These are phyloP conservation scores for Sporisorium graminicola DNA, from an alignment of 1,284 basidiomycete species.

Conservation along the genomic window DNA sequence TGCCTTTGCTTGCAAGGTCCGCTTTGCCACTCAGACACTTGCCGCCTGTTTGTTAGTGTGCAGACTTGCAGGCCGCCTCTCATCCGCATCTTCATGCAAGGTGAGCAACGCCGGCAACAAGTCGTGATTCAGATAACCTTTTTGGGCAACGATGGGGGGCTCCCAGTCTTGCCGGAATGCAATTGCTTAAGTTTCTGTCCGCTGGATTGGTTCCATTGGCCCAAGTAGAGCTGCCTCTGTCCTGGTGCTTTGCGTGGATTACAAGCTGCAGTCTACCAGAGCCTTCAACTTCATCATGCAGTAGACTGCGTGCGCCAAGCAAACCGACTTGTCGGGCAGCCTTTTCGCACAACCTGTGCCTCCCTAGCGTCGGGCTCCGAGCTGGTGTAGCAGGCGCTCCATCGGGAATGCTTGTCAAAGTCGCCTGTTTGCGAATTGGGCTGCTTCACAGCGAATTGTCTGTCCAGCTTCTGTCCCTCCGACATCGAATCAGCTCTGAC, in stretches of 20 bases:
- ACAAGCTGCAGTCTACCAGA: too few species aligned
- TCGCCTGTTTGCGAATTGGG: too few species aligned
- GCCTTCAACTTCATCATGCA: conserved; percentile 1
- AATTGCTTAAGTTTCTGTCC: background rate
- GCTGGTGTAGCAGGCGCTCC: too few species aligned
- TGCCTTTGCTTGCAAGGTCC: background rate
- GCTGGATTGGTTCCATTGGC: background rate
- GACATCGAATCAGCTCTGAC: background rate
- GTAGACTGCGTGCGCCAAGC: too few species aligned
- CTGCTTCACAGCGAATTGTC: background rate
- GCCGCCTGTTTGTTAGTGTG: background rate
- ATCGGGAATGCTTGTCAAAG: conserved; percentile 1
- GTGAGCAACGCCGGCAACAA: background rate
- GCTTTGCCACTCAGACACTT: background rate
- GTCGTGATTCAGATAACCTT: background rate
- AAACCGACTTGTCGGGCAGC: too few species aligned
- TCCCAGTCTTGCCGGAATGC: background rate
- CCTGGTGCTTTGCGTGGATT: background rate
- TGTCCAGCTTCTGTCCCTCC: background rate
- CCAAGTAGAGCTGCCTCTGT: conserved; percentile 1
- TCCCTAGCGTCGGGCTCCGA: too few species aligned
- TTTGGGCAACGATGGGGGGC: too few species aligned
- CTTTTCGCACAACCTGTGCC: too few species aligned
- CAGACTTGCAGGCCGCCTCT: background rate
- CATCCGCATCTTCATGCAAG: background rate